These are phyloP conservation scores for Marasmius tenuissimus DNA, from an alignment of 1,284 basidiomycete species.

Conservation along the genomic window DNA sequence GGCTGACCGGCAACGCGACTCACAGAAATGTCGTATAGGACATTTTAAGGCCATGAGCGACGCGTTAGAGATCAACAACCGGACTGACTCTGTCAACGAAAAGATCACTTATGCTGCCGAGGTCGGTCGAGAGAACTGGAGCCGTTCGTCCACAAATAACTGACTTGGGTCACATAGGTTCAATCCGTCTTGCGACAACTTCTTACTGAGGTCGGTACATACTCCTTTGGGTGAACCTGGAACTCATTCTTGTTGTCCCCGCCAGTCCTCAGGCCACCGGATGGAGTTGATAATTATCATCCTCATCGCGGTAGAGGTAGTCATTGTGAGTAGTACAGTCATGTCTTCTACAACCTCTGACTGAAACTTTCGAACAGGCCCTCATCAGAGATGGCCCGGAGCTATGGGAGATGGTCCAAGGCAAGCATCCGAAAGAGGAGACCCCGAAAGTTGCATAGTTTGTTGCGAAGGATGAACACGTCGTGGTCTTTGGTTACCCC, in stretches of 20 bases:
- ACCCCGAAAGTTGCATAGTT: not conserved
- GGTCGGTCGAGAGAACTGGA: conserved; percentile 36
- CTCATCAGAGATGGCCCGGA: conserved; percentile 63
- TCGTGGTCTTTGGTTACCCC: not conserved
- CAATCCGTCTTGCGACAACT: conserved; percentile 76
- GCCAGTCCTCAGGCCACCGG: conserved; percentile 77
- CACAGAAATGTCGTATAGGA: conserved; percentile 35
- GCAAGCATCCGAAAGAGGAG: not conserved
- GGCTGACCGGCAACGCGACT: not conserved
- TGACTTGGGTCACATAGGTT: conserved; percentile 37
- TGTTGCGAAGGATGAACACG: not conserved
- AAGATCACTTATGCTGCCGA: conserved; percentile 94
- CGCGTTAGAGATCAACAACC: conserved; percentile 80
- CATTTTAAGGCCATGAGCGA: conserved; percentile 81
- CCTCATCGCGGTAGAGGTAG: conserved; percentile 88
- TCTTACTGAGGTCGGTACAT: conserved; percentile 64
- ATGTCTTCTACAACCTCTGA: not conserved
- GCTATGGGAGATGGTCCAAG: conserved; percentile 52
- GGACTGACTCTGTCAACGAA: conserved; percentile 82
- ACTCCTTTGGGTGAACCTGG: conserved; percentile 4
- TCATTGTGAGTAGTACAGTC: conserved; percentile 63
- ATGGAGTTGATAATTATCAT: conserved; percentile 93
- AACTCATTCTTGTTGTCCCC: conserved; percentile 3
- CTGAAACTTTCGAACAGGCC: conserved; percentile 39
- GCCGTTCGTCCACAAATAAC: conserved; percentile 12